A percentile compares a stretch with the other conserved stretches of the same genome.
These are phyloP conservation scores for Suillus fuscotomentosus DNA, from an alignment of 768 basidiomycete species.

Conservation along the genomic window DNA sequence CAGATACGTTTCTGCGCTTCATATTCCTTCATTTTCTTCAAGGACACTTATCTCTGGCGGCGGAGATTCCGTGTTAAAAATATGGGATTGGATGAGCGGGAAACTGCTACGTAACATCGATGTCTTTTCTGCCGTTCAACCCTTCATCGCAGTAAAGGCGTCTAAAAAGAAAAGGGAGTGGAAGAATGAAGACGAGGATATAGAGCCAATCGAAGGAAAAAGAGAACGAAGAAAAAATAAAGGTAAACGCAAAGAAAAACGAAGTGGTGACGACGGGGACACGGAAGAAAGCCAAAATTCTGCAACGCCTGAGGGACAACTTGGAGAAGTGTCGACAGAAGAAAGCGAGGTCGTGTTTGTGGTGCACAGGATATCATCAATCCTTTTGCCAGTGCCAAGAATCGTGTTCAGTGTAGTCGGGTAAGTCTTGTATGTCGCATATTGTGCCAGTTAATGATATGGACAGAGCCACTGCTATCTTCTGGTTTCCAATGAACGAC, in stretches of 20 bases:
- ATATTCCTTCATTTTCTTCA: conserved; percentile 52
- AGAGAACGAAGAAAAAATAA: conserved; percentile 16
- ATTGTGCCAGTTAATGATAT: not conserved
- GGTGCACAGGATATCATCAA: conserved; percentile 53
- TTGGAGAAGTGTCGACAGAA: conserved; percentile 5
- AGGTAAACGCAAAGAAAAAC: conserved; percentile 21
- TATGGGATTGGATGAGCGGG: conserved; percentile 83
- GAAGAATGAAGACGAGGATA: conserved; percentile 29
- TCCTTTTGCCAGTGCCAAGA: conserved; percentile 34
- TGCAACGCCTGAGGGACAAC: not conserved
- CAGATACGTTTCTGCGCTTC: conserved; percentile 84
- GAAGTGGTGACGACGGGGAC: conserved; percentile 18
- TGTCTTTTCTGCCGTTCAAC: conserved; percentile 47
- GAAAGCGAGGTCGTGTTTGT: conserved; percentile 47
- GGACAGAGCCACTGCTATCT: conserved; percentile 66
- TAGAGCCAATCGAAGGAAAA: conserved; percentile 14
- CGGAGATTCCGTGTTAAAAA: conserved; percentile 72
- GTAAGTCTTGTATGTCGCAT: conserved; percentile 39
- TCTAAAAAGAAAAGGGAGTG: conserved; percentile 26
- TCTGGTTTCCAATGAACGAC: conserved; percentile 39
- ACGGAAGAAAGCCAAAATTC: conserved; percentile 21
- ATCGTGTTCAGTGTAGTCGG: conserved; percentile 73
- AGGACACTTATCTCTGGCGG: conserved; percentile 77
- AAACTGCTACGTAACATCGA: conserved; percentile 47
- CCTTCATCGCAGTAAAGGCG: conserved; percentile 41